Base-by-base conservation (phyloP, 768 basidiomycete genomes). In the Lactarius deliciosus region DNA sequence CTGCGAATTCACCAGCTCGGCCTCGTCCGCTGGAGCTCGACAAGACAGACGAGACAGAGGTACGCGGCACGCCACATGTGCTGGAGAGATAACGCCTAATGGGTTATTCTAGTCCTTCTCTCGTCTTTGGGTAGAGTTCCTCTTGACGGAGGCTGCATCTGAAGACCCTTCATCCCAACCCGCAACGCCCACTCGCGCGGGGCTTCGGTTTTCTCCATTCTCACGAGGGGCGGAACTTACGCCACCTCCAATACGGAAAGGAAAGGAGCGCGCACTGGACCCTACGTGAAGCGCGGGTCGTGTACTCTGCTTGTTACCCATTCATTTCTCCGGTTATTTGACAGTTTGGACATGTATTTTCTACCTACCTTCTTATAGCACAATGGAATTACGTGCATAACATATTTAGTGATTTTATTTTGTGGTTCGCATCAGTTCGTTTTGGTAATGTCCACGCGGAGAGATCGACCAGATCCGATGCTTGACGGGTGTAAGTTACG, bases 51-150 rank as follows among this genome's bases (percentile, higher is more conserved):
- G 91, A 92, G 75, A 92, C 91, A 4, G 92, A 94, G 83, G 92
- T 91, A 69, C 5, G 80, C 74, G 1, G 2, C 18, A 18, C 7
- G 32, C 0, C 47, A 4, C n/a, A 11, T 60, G 30, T 5, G 1
- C 30, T 16, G 45, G 18, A 10, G 16, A 30, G 57, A 30, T 6
- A 22, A 11, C 15, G 6, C 28, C 50, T 13, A 53, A 61, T 36
- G 20, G 47, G 25, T 40, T 57, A 32, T 55, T 66, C 15, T 70
- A 98, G 96, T 96, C 94, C 0, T 99, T 99, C 79, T 96, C 94
- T 45, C 91, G 95, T 57, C 84, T 98, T 13, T 99, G 95, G 89
- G 96, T 99, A 57, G 97, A 99, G 76, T 99, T 96, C 75, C 83
- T 99, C 4, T 87, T 99, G 69, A 96, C 94, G 28, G 96, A 99